Evolutionary conservation across 2,329 filamentous ascomycete species (phyloP).

Genomic region (Cercospora beticola): DNA sequence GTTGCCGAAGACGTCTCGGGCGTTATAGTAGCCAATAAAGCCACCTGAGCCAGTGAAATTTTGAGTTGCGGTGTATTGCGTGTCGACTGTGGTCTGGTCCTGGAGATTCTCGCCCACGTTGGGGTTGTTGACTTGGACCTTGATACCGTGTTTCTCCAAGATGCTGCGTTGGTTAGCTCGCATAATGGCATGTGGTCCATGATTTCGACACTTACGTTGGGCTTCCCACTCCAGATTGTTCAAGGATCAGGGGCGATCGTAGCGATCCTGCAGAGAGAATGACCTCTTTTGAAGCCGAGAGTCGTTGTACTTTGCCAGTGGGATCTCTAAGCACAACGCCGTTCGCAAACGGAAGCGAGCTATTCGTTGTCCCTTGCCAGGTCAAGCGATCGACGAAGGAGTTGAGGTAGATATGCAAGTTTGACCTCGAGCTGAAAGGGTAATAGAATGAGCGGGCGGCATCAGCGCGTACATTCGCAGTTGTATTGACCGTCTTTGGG

Average conservation of each 20-base stretch:
- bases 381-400: slow-evolving; percentile 45
- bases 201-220: slow-evolving; percentile 5
- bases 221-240: slow-evolving; percentile 59
- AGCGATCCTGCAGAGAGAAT: slow-evolving; percentile 59
- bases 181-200: background rate
- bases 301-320: background rate
- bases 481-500: slow-evolving; percentile 45
- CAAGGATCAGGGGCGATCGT: slow-evolving; percentile 58
- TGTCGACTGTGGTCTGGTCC: slow-evolving; percentile 31
- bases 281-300: slow-evolving; percentile 45
- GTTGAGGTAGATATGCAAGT: slow-evolving; percentile 47
- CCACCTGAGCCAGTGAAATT: slow-evolving; percentile 22
- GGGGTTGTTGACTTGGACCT: slow-evolving; percentile 34
- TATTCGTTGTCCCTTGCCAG: slow-evolving; percentile 31
- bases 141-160: slow-evolving; percentile 42
- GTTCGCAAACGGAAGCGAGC: slow-evolving; percentile 10
- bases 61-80: slow-evolving; percentile 24
- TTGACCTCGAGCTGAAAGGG: slow-evolving; percentile 43
- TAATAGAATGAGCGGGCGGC: slow-evolving; percentile 52
- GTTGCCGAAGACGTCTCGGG: slow-evolving; percentile 41
- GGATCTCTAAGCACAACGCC: slow-evolving; percentile 9
- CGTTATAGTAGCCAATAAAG: slow-evolving; percentile 22
- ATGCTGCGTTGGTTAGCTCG: slow-evolving; percentile 27
- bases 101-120: slow-evolving; percentile 32
- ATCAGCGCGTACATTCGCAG: slow-evolving; percentile 45